These are phyloP conservation scores for Phaseolus coccineus DNA, from an alignment of 331 rosid genomes.

Conservation along the genomic window DNA sequence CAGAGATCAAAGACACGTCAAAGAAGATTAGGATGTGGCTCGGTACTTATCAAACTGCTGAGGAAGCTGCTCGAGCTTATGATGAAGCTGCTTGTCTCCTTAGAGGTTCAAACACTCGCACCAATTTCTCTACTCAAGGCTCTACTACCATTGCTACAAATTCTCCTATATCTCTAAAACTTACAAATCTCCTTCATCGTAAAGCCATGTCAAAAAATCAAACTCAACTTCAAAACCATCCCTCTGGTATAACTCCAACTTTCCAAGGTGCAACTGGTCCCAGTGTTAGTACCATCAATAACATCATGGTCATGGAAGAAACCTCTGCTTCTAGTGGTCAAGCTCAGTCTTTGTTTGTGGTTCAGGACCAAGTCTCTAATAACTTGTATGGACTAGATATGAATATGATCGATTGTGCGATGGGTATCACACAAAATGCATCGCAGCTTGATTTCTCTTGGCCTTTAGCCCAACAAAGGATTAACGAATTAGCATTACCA, in stretches of 20 bases:
- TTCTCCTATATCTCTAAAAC: constrained; percentile 75
- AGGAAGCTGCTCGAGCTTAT: constrained; percentile 89
- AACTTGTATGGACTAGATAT: constrained; percentile 57
- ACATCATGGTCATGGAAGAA: constrained; percentile 33
- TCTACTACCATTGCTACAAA: constrained; percentile 38
- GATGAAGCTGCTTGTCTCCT: constrained; percentile 91
- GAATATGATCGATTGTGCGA: constrained; percentile 49
- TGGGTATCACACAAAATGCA: constrained; percentile 37
- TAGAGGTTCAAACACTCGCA: constrained; percentile 75
- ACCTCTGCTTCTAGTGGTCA: constrained; percentile 20
- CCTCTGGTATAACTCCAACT: constrained; percentile 12
- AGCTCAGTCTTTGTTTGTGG: constrained; percentile 43
- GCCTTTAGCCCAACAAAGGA: constrained; percentile 47
- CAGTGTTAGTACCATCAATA: constrained; percentile 15
- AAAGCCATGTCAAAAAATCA: constrained; percentile 48
- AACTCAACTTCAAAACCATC: constrained; percentile 29
- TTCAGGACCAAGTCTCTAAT: constrained; percentile 49
- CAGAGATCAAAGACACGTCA: constrained; percentile 92
- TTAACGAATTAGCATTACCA: constrained; percentile 37
- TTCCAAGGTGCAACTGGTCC: constrained; percentile 28
- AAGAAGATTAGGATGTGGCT: constrained; percentile 87
- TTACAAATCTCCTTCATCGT: constrained; percentile 65
- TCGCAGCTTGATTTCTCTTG: constrained; percentile 52
- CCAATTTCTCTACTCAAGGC: constrained; percentile 63
- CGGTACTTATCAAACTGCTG: constrained; percentile 80